Evolutionary conservation across 1,284 basidiomycete species (phyloP), one percentile per base, ranked within the genome.

Genomic region (Apiotrichum sp.): DNA sequence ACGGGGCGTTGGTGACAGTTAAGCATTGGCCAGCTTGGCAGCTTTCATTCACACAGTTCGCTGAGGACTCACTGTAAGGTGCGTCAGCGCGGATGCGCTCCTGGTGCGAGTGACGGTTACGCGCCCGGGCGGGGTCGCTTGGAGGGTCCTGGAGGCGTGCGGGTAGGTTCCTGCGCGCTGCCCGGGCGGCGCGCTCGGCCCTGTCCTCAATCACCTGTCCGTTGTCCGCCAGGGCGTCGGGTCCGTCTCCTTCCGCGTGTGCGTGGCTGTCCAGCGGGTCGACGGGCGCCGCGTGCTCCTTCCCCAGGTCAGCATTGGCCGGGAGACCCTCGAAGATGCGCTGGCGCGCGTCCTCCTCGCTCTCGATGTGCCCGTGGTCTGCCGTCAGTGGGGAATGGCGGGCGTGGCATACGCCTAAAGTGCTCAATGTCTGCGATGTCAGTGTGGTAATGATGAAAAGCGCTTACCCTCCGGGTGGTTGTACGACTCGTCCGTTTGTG

Each of bases 401-500:
- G 40, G 7, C 7, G 36, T 38, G 7, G 36, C 36, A 22, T 22
- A 69, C 69, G 64, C 48, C 56, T 65, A 63, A 75, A 73, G 62
- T 75, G 67, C 43, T 68, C 66, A 56, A 77, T 64, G 57, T 75
- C 67, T 71, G 67, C 66, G 56, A 77, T 64, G 57, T 75, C 67
- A 70, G 50, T 0, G 6, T 48, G 35, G 16, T 31, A 9, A n/a
- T 62, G 45, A 61, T 49, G 56, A 41, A 38, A 14, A 5, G 50
- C 33, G 65, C 75, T 86, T 61, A 76, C 93, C 92, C 75, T 96
- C 96, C 3, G 89, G 85, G 74, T 99, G 95, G 58, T 74, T 87
- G 78, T 98, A 98, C 0, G 91, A 82, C 65, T 93, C 91, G 70
- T 97, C 93, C 0, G 89, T 92, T 76, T 98, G 95, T 0, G 93